Evolutionary conservation across 306 rosid species (phyloP).

Genomic region (Pyrus bretschneideri): DNA sequence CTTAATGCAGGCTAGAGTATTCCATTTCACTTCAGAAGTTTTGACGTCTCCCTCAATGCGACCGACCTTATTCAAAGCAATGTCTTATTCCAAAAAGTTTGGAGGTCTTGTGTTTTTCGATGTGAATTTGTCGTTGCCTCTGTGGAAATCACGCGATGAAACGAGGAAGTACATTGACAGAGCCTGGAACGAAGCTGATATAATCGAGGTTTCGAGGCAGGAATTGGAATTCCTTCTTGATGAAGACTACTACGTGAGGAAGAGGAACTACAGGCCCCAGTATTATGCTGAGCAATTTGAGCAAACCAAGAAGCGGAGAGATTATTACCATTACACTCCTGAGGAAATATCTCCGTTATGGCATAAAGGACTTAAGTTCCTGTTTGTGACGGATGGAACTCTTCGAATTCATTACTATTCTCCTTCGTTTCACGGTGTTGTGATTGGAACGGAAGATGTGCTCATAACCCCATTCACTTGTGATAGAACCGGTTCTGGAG

Average conservation of each 20-base stretch:
- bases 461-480: slow-evolving; percentile 91
- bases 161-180: slow-evolving; percentile 51
- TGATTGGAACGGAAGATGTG: slow-evolving; percentile 88
- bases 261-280: slow-evolving; percentile 67
- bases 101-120: slow-evolving; percentile 65
- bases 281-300: slow-evolving; percentile 66
- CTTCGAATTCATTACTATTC: slow-evolving; percentile 74
- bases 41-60: slow-evolving; percentile 31
- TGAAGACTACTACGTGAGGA: slow-evolving; percentile 60
- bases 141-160: slow-evolving; percentile 76
- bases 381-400: slow-evolving; percentile 84
- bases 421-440: slow-evolving; percentile 66
- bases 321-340: slow-evolving; percentile 67
- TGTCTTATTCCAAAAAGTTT: slow-evolving; percentile 37
- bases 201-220: slow-evolving; percentile 69
- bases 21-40: slow-evolving; percentile 62
- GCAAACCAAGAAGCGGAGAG: slow-evolving; percentile 60
- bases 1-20: slow-evolving; percentile 42
- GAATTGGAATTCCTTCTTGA: slow-evolving; percentile 91
- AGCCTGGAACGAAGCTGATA: slow-evolving; percentile 77
- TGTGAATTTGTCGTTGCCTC: slow-evolving; percentile 60
- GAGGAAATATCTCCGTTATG: slow-evolving; percentile 78
- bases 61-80: slow-evolving; percentile 34
- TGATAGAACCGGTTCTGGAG: slow-evolving; percentile 96
- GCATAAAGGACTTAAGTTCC: slow-evolving; percentile 61